Base-by-base conservation (phyloP, 257 asterid species). In the Jaltomata sinuosa region DNA sequence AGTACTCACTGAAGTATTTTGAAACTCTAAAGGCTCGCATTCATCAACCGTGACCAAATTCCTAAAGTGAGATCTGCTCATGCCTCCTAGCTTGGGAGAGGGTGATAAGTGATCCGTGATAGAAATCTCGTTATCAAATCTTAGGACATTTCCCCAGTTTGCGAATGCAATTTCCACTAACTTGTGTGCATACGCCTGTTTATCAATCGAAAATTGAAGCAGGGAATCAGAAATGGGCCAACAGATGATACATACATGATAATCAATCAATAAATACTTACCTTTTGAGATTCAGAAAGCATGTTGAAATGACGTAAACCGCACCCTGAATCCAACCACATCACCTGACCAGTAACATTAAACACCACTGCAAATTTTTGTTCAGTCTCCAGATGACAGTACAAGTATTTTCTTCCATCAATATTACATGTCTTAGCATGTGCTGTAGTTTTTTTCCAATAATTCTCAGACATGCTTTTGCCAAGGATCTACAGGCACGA, bases 401-500 rank as follows among this genome's bases (percentile, higher is more conserved):
- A 54, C 57, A 36, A 2, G 67, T 31, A 61, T 82, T 47, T 61
- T 83, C 88, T 42, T 22, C 57, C 80, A 80, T 86, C 87, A 64
- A 80, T 15, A 1, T 3, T 21, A 86, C 95, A 92, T 4, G 85
- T 80, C 69, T 6, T 80, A 6, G 97, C 94, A 87, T 92, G 94
- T 12, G 14, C 53, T 61, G 86, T 84, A 2, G 84, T 83, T 47
- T 32, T 87, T 18, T 82, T 81, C 95, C 91, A 93, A 32, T 0
- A 11, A 15, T 11, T 55, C 21, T 18, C 40, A 12, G 83, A 61
- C 50, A 50, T 71, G 81, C 16, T 47, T 25, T 49, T 76, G 47
- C 69, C 69, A 31, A 87, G 71, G 52, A 86, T 80, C 97, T 93
- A 89, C 57, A 19, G 25, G 83, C 77, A 84, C 45, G 52, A 55